Percentiles rank a stretch among this genome's conserved stretches.
Evolutionary conservation across 163 green algal genomes (phyloP).

Genomic region (Picocystis sp.): DNA sequence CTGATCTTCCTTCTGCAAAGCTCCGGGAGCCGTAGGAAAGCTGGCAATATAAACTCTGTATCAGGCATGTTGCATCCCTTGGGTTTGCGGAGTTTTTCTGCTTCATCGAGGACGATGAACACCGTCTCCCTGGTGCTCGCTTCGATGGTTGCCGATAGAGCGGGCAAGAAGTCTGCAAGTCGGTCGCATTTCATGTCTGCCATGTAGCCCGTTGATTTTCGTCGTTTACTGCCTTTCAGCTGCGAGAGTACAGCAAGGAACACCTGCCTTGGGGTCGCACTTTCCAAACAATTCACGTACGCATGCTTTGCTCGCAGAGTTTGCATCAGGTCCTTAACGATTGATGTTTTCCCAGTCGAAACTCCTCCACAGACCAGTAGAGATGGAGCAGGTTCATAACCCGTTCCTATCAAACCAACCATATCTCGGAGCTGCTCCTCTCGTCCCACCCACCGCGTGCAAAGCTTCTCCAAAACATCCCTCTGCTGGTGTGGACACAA

Average conservation of each 20-base stretch:
- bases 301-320: not conserved
- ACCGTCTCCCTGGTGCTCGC: too few relatives aligned
- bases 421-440: too few relatives aligned
- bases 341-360: slow-evolving; percentile 32
- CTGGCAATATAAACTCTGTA: slow-evolving; percentile 10
- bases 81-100: slow-evolving; percentile 15
- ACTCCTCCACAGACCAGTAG: slow-evolving; percentile 21
- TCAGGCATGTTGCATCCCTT: not conserved
- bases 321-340: slow-evolving; percentile 7
- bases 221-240: not conserved
- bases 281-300: slow-evolving; percentile 2
- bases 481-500: too few relatives aligned
- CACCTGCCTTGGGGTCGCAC: not conserved
- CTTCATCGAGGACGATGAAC: slow-evolving; percentile 33
- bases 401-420: too few relatives aligned
- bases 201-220: too few relatives aligned
- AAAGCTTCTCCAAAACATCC: too few relatives aligned
- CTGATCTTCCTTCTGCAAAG: slow-evolving; percentile 16
- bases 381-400: too few relatives aligned
- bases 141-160: too few relatives aligned
- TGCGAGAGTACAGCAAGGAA: not conserved
- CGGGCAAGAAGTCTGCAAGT: too few relatives aligned
- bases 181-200: too few relatives aligned
- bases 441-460: too few relatives aligned
- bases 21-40: slow-evolving; percentile 16